Conservation (phyloP, 768 basidiomycete genomes). For the Pleurotus salmoneostramineus region DNA sequence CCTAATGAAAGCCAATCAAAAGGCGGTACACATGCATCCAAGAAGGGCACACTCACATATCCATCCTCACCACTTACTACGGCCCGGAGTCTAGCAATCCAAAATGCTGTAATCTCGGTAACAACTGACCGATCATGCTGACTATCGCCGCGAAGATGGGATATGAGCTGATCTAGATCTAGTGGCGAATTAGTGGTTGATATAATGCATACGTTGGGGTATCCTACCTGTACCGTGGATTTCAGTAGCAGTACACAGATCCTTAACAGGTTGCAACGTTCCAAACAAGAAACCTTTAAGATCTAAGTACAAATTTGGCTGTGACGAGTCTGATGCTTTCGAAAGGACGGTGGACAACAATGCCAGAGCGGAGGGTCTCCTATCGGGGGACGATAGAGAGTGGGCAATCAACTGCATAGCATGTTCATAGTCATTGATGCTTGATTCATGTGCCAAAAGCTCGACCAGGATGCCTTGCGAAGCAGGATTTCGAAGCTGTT, state of each 20-base stretch:
- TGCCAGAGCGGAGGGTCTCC: slow-evolving; percentile 20
- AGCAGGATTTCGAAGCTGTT: slow-evolving; percentile 20
- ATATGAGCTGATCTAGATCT: slow-evolving; percentile 43
- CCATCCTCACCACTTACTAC: background rate
- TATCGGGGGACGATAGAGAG: slow-evolving; percentile 19
- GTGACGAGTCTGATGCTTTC: slow-evolving; percentile 21
- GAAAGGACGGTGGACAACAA: slow-evolving; percentile 35
- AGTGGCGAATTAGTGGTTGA: background rate
- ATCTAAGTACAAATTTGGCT: slow-evolving; percentile 20
- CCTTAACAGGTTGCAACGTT: slow-evolving; percentile 25
- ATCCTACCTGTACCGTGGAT: slow-evolving; percentile 12
- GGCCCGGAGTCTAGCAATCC: slow-evolving; percentile 21
- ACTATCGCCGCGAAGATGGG: slow-evolving; percentile 30
- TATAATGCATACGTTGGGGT: background rate
- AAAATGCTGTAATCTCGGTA: slow-evolving; percentile 36
- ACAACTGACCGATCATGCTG: slow-evolving; percentile 34
- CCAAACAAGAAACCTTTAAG: slow-evolving; percentile 40
- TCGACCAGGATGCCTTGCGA: slow-evolving; percentile 32
- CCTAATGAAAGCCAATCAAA: slow-evolving; percentile 13
- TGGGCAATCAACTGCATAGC: slow-evolving; percentile 35
- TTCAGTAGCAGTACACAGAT: slow-evolving; percentile 25
- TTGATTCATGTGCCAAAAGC: slow-evolving; percentile 20
- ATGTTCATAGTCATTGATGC: slow-evolving; percentile 26
- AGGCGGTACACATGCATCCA: too few relatives aligned
- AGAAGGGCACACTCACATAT: background rate